Conservation (phyloP, 352 stramenopile genomes). For the Phytopythium sindhum region DNA sequence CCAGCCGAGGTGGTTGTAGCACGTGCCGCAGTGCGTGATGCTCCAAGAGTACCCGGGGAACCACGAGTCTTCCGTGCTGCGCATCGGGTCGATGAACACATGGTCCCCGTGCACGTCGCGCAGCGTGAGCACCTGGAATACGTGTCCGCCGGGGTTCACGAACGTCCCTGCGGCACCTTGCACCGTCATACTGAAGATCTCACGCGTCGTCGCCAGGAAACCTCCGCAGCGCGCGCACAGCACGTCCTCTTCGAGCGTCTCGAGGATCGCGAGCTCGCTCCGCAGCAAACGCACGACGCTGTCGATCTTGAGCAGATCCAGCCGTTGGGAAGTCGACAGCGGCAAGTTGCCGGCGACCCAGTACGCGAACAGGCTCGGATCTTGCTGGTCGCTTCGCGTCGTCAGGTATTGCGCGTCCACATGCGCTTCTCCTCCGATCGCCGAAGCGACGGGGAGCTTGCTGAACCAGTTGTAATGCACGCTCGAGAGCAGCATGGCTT, state of each 20-base stretch:
- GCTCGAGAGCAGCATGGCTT: conserved; percentile 64
- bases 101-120: conserved; percentile 38
- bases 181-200: conserved; percentile 79
- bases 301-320: conserved; percentile 57
- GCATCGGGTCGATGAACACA: conserved; percentile 41
- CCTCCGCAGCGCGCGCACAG: conserved; percentile 60
- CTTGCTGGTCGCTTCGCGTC: conserved; percentile 37
- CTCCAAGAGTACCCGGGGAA: conserved; percentile 82
- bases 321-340: conserved; percentile 48
- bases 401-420: conserved; percentile 25
- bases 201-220: conserved; percentile 58
- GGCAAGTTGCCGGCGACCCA: conserved; percentile 77
- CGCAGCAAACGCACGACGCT: conserved; percentile 58
- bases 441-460: conserved; percentile 16
- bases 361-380: conserved; percentile 72
- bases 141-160: conserved; percentile 72
- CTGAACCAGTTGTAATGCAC: conserved; percentile 74
- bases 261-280: conserved; percentile 50
- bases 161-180: conserved; percentile 66
- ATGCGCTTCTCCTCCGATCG: background rate
- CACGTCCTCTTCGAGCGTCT: conserved; percentile 59
- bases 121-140: conserved; percentile 82
- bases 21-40: conserved; percentile 67
- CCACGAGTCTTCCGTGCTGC: conserved; percentile 69
- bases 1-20: conserved; percentile 74